A percentile compares a stretch with the other conserved stretches of the same genome.
These are phyloP conservation scores for Verticillium longisporum DNA, from an alignment of 2,329 filamentous ascomycete species.

Conservation along the genomic window DNA sequence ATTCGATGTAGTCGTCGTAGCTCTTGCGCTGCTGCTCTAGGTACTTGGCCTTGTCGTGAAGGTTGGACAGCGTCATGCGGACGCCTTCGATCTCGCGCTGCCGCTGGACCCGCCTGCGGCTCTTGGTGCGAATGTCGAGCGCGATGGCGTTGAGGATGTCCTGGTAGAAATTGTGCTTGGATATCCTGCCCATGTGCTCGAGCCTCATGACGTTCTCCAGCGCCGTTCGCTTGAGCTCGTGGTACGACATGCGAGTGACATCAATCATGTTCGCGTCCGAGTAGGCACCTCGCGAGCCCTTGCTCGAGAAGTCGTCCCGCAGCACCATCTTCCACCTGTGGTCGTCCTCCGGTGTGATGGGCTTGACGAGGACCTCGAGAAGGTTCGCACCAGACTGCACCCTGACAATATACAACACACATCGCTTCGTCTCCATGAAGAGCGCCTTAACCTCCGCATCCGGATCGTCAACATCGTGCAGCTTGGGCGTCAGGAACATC, in stretches of 20 bases:
- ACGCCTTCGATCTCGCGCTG: constrained; percentile 86
- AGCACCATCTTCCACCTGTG: constrained; percentile 79
- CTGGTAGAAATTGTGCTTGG: constrained; percentile 87
- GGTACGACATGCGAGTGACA: constrained; percentile 82
- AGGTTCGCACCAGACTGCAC: constrained; percentile 87
- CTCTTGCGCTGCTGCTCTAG: constrained; percentile 93
- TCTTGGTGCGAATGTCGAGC: constrained; percentile 94
- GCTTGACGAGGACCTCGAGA: constrained; percentile 92
- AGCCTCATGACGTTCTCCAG: constrained; percentile 90
- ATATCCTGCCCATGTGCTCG: constrained; percentile 82
- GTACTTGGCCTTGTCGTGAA: constrained; percentile 83
- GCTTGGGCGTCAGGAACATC: constrained; percentile 81
- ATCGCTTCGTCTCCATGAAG: constrained; percentile 98
- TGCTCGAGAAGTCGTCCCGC: constrained; percentile 69
- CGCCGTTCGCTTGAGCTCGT: constrained; percentile 85
- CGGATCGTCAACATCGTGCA: constrained; percentile 86
- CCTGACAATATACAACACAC: constrained; percentile 94
- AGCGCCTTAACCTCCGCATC: constrained; percentile 87
- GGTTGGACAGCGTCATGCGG: constrained; percentile 63
- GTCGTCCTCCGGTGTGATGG: constrained; percentile 81
- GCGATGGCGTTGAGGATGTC: constrained; percentile 97
- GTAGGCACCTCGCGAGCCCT: constrained; percentile 73
- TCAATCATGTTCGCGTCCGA: constrained; percentile 85
- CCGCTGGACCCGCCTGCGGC: constrained; percentile 82
- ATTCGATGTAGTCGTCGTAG: constrained; percentile 99